Base-by-base conservation (phyloP, 2,329 filamentous ascomycete species). In the Aureobasidium vineae region DNA sequence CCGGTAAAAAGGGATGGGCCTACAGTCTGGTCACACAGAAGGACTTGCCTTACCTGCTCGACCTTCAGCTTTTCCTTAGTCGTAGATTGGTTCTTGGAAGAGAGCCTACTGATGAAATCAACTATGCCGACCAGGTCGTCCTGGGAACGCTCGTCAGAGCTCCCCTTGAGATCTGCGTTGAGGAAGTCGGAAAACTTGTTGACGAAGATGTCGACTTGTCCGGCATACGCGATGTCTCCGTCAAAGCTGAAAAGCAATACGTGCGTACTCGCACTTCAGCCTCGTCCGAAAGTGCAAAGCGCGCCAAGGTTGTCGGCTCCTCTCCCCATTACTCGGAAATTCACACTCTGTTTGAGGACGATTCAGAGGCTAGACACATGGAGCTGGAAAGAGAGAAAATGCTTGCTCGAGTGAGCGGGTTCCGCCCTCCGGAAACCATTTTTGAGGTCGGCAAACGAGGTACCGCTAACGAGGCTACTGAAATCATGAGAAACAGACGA, bases 61-160 rank as follows among this genome's bases (percentile, higher is more conserved):
- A 99, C 77, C 81, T 99, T 64, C 96, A 99, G 76, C 84, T 99
- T 0, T 99, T 99, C 79, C 84, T 99, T 0, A 91, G 92, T n/a
- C 89, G 90, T 74, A 90, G 86, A 73, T 80, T 99, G 21, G 82
- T 96, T 1, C 77, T 96, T 38, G 94, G 93, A 0, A 87, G 89
- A 70, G 84, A 87, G 21, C 80, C 76, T 19, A 83, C 83, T 1
- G 83, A 83, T 1, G 79, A 83, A 1, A 82, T 86, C 28, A 91
- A 91, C 70, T 97, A 90, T 75, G 85, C 92, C 1, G 85, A 92
- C 68, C 91, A 97, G 72, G 87, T 99, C 6, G 88, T 96, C 0
- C 86, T 97, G 6, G 95, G 95, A 4, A 82, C 88, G 10, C 77
- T 97, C 26, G 83, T 88, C 33, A 85, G 92, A 69, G 88, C 91